Evolutionary conservation across 495 filamentous ascomycete species (phyloP).

Genomic region (Cudoniella acicularis): DNA sequence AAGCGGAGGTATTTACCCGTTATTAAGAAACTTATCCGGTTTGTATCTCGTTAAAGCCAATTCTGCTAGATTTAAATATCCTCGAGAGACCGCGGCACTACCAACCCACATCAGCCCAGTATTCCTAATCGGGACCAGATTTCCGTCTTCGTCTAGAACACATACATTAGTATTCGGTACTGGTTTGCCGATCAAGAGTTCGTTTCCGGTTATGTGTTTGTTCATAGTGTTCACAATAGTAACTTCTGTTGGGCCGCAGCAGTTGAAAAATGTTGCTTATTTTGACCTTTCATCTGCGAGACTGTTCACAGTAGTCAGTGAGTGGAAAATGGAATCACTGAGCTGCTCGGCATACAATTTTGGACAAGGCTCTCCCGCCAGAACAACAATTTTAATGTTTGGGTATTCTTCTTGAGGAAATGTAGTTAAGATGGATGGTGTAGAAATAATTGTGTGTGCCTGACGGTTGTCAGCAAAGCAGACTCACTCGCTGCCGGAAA

Average conservation of each 20-base stretch:
- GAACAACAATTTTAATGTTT: conserved; percentile 32
- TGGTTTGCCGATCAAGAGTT: conserved; percentile 34
- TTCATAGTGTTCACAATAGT: conserved; percentile 36
- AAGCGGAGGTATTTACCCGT: conserved; percentile 24
- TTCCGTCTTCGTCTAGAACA: conserved; percentile 33
- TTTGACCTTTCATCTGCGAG: neutral
- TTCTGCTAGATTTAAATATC: conserved; percentile 34
- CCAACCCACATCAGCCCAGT: conserved; percentile 36
- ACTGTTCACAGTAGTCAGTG: no score
- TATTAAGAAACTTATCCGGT: conserved; percentile 29
- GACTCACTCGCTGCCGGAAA: neutral
- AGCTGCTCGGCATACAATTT: conserved; percentile 6
- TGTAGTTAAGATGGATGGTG: conserved; percentile 26
- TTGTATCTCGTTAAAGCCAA: conserved; percentile 31
- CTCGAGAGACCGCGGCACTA: conserved; percentile 31
- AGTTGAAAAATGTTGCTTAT: conserved; percentile 17
- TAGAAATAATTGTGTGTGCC: conserved; percentile 23
- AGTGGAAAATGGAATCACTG: neutral
- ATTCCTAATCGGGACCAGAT: conserved; percentile 30
- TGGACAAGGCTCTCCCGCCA: conserved; percentile 31
- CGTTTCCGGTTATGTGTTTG: conserved; percentile 26
- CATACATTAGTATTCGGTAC: conserved; percentile 37
- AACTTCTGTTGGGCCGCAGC: conserved; percentile 38
- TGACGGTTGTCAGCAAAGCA: neutral
- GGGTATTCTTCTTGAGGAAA: conserved; percentile 25